Base-by-base conservation (phyloP, 352 stramenopile genomes). In the Phytophthora pini region DNA sequence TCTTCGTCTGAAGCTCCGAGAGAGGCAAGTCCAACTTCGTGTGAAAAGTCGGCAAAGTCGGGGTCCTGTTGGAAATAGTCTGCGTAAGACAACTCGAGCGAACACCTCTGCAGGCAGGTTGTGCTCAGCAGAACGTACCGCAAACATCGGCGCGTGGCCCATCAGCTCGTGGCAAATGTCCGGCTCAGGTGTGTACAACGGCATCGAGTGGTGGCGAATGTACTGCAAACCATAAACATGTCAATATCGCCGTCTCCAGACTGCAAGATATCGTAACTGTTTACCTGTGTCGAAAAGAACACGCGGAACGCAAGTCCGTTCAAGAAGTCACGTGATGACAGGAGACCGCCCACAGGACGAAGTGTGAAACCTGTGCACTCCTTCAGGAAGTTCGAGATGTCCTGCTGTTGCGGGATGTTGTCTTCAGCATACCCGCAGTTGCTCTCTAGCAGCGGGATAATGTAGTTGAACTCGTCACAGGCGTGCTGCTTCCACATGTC, bases 121-220 rank as follows among this genome's bases (percentile, higher is more conserved):
- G 10, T 36, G 8, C 31, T 12, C 29, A 9, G 2, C 31, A 36
- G 1, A 13, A 75, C 80, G 20, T 70, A 89, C 80, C 3, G 95
- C 96, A 81, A 99, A 99, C 94, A 99, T 98, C 0, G 97, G 97
- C 6, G 96, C 96, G 72, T 99, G 97, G 43, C 93, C 93, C 79
- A 98, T 92, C 17, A 98, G 82, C 68, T 99, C 97, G 80, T 99
- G 97, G 75, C 95, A 98, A 82, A 99, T 98, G 64, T 99, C 97
- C 2, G 97, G 97, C 82, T 99, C 97, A 3, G 97, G 97, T 12
- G 96, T 99, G 82, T 99, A 99, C 38, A 99, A 75, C 22, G 97
- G 97, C 76, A 89, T 96, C 51, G 89, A 98, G 66, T 98, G 89
- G 84, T 99, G 95, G 49, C 92, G 84, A 58, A 98, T 98, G 80